Percentiles rank a stretch among this genome's conserved stretches.
Conservation (phyloP, 768 basidiomycete species). For the Pleurotus salmoneostramineus region DNA sequence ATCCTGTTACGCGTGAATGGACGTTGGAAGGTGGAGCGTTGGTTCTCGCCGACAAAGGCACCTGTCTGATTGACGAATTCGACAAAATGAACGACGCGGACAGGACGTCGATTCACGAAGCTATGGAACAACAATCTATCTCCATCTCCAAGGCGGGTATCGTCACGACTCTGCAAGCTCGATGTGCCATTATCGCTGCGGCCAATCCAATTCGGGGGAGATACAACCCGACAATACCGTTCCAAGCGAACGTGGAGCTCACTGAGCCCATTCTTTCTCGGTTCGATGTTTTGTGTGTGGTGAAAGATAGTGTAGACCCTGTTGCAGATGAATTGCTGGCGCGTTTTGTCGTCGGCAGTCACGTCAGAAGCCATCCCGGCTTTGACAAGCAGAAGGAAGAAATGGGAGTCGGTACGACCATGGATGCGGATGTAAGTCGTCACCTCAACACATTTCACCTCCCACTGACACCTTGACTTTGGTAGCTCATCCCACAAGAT, state of each 20-base stretch:
- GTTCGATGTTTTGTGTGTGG: slow-evolving; percentile 97
- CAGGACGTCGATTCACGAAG: slow-evolving; percentile 97
- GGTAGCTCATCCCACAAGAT: slow-evolving; percentile 94
- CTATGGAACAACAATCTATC: slow-evolving; percentile 99
- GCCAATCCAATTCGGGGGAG: slow-evolving; percentile 97
- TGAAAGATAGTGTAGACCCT: slow-evolving; percentile 96
- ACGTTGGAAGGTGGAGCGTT: slow-evolving; percentile 97
- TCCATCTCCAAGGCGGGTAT: slow-evolving; percentile 99
- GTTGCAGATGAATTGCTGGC: slow-evolving; percentile 96
- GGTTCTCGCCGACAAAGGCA: slow-evolving; percentile 97
- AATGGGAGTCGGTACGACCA: slow-evolving; percentile 83
- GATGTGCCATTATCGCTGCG: slow-evolving; percentile 96
- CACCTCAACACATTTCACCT: not conserved
- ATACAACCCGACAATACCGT: slow-evolving; percentile 98
- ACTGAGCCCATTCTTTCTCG: slow-evolving; percentile 98
- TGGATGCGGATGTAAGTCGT: slow-evolving; percentile 83
- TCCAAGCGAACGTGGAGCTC: slow-evolving; percentile 97
- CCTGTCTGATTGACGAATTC: slow-evolving; percentile 97
- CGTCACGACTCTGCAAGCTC: slow-evolving; percentile 95
- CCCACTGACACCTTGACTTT: not conserved
- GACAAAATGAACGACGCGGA: slow-evolving; percentile 99
- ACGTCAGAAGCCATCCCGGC: slow-evolving; percentile 90
- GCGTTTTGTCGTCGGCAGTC: slow-evolving; percentile 96
- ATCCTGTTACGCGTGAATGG: slow-evolving; percentile 97
- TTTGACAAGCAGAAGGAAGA: slow-evolving; percentile 88